Percentiles rank a stretch among this genome's conserved stretches.
phyloP scores from a whole-genome alignment of 306 rosid genomes.

The Malus sieversii region DNA sequence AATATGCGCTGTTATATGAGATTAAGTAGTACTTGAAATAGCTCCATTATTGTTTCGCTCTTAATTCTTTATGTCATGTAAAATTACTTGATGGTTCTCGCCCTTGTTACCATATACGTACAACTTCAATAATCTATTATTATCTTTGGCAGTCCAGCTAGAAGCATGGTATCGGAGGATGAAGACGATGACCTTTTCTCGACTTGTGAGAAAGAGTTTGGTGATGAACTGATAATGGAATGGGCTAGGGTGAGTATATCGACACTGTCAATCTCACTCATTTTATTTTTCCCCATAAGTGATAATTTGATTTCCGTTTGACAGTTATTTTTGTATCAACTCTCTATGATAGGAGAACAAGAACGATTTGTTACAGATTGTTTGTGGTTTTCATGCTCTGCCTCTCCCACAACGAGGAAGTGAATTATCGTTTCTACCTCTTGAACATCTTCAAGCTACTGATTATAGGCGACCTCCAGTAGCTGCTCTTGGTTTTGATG shows the following conservation, averaged over 20 bases:
- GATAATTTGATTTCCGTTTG: conserved; percentile 24
- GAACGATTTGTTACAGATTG: conserved; percentile 73
- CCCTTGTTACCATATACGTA: conserved; percentile 1
- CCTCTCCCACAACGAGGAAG: conserved; percentile 66
- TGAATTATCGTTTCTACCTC: conserved; percentile 70
- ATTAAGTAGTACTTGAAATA: conserved; percentile 4
- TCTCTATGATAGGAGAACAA: conserved; percentile 60
- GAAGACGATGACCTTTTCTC: conserved; percentile 57
- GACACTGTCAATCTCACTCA: conserved; percentile 14
- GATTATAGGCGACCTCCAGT: conserved; percentile 60
- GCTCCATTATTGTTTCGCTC: neutral
- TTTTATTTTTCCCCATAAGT: conserved; percentile 2
- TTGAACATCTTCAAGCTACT: conserved; percentile 81
- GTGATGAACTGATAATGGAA: conserved; percentile 58
- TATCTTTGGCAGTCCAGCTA: conserved; percentile 89
- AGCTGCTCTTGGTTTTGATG: conserved; percentile 51
- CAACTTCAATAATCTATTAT: conserved; percentile 33
- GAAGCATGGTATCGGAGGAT: conserved; percentile 77
- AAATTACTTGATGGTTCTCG: conserved; percentile 4
- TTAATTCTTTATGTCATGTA: conserved; percentile 5
- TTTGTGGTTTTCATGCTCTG: conserved; percentile 71
- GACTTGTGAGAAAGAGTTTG: conserved; percentile 47
- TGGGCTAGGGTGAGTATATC: conserved; percentile 82
- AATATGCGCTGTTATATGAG: conserved; percentile 10
- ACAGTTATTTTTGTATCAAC: conserved; percentile 15